phyloP scores from a whole-genome alignment of 176 grass and related monocot genomes.

The Aegilops longissima region DNA sequence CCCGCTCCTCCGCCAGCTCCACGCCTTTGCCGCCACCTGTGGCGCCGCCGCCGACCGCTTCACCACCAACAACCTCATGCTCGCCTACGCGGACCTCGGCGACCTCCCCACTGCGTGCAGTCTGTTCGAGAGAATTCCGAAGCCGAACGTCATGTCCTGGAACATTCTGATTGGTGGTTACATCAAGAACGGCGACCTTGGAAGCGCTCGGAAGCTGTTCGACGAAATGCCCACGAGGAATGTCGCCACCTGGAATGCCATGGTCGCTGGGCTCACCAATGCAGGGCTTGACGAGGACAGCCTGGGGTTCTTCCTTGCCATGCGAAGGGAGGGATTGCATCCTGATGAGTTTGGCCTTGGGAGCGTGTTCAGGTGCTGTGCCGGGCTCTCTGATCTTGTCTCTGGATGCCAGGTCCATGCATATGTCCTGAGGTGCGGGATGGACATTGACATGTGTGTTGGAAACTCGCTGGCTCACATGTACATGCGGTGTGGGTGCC shows the following conservation, averaged over 20 bases:
- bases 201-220: constrained; percentile 39
- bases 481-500: constrained; percentile 61
- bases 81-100: constrained; percentile 41
- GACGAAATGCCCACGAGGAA: constrained; percentile 59
- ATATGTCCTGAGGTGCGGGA: constrained; percentile 34
- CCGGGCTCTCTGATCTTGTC: constrained; percentile 44
- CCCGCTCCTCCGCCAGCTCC: constrained; percentile 52
- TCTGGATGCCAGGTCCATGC: constrained; percentile 53
- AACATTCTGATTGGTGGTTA: constrained; percentile 56
- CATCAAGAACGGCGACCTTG: constrained; percentile 45
- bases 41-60: constrained; percentile 61
- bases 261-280: constrained; percentile 53
- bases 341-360: constrained; percentile 64
- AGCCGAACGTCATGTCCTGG: constrained; percentile 69
- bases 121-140: constrained; percentile 52
- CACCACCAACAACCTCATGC: constrained; percentile 58
- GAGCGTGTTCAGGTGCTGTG: constrained; percentile 55
- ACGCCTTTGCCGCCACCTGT: constrained; percentile 35
- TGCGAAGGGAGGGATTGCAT: constrained; percentile 51
- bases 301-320: constrained; percentile 42
- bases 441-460: constrained; percentile 56
- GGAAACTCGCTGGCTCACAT: constrained; percentile 60
- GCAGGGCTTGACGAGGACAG: constrained; percentile 42
- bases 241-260: constrained; percentile 61
- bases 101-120: constrained; percentile 17